These are phyloP conservation scores for Lantana camara DNA, from an alignment of 257 asterid species.

Conservation along the genomic window DNA sequence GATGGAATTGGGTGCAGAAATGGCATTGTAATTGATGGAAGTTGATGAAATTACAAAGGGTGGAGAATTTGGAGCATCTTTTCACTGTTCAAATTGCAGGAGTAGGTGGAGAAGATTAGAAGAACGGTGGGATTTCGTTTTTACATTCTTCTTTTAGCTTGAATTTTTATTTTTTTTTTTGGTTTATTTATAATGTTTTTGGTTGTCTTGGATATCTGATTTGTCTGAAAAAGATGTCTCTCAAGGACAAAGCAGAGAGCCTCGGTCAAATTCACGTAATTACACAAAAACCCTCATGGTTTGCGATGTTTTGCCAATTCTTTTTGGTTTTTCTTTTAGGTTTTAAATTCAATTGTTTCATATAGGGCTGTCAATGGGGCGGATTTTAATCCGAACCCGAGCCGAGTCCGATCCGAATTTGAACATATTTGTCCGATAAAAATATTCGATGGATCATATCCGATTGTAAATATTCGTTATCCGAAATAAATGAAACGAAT, in stretches of 20 bases:
- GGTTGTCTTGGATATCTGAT: slow-evolving; percentile 24
- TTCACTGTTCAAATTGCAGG: slow-evolving; percentile 16
- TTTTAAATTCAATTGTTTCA: too few relatives aligned
- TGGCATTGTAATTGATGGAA: slow-evolving; percentile 35
- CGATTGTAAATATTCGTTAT: too few relatives aligned
- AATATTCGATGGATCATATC: too few relatives aligned
- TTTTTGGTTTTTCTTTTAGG: too few relatives aligned
- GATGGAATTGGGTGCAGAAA: slow-evolving; percentile 19
- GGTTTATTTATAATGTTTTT: slow-evolving; percentile 1
- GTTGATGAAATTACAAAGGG: not conserved
- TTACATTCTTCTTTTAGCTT: not conserved
- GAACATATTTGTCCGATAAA: too few relatives aligned
- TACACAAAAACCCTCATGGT: slow-evolving; percentile 24
- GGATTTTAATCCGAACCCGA: too few relatives aligned
- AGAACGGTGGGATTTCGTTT: slow-evolving; percentile 25
- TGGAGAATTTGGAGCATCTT: not conserved
- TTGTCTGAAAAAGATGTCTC: slow-evolving; percentile 41
- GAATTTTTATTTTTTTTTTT: not conserved
- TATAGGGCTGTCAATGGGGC: too few relatives aligned
- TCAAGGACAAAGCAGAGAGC: slow-evolving; percentile 29
- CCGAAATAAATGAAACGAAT: too few relatives aligned
- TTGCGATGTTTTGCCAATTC: not conserved
- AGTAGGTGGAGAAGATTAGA: slow-evolving; percentile 27
- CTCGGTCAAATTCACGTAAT: slow-evolving; percentile 1
- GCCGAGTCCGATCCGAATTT: too few relatives aligned